Conservation (phyloP, 768 basidiomycete species). For the Russula compacta region DNA sequence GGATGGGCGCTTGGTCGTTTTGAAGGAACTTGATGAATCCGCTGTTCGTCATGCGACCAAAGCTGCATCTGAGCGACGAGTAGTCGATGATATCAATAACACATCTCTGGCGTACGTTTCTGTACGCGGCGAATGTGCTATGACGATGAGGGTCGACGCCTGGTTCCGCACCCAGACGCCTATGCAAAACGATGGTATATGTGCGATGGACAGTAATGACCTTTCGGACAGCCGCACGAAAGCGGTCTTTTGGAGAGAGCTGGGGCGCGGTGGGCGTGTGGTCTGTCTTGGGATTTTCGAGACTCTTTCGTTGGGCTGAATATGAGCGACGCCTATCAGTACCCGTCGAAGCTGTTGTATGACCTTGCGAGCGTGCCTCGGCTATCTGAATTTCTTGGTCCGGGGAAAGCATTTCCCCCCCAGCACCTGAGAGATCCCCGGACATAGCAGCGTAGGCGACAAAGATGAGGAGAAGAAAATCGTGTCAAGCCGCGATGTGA, state of each 20-base stretch:
- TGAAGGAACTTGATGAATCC: constrained; percentile 52
- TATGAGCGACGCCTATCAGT: background rate
- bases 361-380: background rate
- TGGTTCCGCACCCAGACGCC: constrained; percentile 55
- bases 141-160: constrained; percentile 59
- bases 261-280: background rate
- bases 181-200: constrained; percentile 30
- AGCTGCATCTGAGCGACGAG: constrained; percentile 44
- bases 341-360: background rate
- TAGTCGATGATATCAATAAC: constrained; percentile 62
- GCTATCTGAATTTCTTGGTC: background rate
- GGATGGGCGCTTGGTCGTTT: constrained; percentile 34
- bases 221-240: constrained; percentile 48
- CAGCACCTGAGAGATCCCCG: constrained; percentile 1
- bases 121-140: constrained; percentile 46
- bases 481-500: background rate
- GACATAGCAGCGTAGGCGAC: background rate
- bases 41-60: constrained; percentile 47
- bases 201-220: constrained; percentile 56
- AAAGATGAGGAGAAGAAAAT: background rate
- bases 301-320: background rate
- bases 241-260: constrained; percentile 38
- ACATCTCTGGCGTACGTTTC: constrained; percentile 51
- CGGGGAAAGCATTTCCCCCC: constrained; percentile 5
- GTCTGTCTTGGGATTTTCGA: background rate